Conservation (phyloP, 1,284 basidiomycete species). For the Cryptococcus deneoformans region DNA sequence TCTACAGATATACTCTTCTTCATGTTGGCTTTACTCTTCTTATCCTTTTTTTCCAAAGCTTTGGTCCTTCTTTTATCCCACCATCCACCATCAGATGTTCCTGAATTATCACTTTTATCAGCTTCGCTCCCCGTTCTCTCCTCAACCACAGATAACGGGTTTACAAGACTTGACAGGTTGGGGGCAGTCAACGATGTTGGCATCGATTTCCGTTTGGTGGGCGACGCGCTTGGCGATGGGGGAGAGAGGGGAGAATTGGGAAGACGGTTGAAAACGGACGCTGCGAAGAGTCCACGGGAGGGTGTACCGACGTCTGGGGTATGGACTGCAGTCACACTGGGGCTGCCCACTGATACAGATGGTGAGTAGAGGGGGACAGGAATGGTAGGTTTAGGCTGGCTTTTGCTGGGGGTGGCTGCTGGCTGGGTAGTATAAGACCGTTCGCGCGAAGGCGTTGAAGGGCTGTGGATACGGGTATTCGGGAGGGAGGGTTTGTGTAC, state of each 20-base stretch:
- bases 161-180: background rate
- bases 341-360: background rate
- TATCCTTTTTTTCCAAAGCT: slow-evolving; percentile 8
- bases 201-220: background rate
- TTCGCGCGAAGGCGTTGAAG: slow-evolving; percentile 3
- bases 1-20: background rate
- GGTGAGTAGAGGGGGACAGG: slow-evolving; percentile 13
- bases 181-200: background rate
- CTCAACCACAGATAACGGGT: slow-evolving; percentile 13
- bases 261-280: background rate
- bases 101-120: slow-evolving; percentile 12
- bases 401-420: background rate
- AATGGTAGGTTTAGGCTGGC: background rate
- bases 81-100: slow-evolving; percentile 12
- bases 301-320: background rate
- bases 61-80: slow-evolving; percentile 21
- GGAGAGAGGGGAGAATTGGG: background rate
- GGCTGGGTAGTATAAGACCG: background rate
- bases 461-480: background rate
- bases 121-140: slow-evolving; percentile 21
- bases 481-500: background rate
- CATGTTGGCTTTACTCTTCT: slow-evolving; percentile 8
- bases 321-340: too few species aligned
- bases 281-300: background rate
- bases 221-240: background rate